Conservation (phyloP, 2,329 filamentous ascomycete species). For the Colletotrichum australisinense region DNA sequence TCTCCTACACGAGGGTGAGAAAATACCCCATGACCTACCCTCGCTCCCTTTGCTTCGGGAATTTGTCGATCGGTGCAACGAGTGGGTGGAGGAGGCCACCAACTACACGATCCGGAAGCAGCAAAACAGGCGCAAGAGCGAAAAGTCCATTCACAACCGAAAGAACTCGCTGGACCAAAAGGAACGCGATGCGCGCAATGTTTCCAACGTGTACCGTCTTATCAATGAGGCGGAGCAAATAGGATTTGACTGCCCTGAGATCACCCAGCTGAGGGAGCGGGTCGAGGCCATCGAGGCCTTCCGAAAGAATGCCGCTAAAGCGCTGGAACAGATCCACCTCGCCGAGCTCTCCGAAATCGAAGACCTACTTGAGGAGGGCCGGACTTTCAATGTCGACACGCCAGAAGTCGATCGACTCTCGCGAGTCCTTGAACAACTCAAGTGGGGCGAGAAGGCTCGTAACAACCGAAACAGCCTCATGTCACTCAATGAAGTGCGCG, state of each 20-base stretch:
- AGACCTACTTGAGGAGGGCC: constrained; percentile 89
- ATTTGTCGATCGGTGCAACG: constrained; percentile 96
- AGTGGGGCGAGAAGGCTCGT: constrained; percentile 86
- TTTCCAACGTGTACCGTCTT: constrained; percentile 88
- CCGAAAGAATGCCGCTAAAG: constrained; percentile 78
- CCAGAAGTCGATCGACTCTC: constrained; percentile 88
- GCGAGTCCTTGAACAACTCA: constrained; percentile 83
- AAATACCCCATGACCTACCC: constrained; percentile 89
- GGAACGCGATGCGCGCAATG: constrained; percentile 87
- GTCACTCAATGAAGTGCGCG: constrained; percentile 81
- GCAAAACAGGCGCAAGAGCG: constrained; percentile 95
- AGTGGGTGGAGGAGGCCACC: constrained; percentile 97
- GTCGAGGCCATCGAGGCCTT: constrained; percentile 87
- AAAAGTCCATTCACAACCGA: constrained; percentile 84
- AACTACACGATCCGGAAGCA: constrained; percentile 98
- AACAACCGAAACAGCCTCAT: constrained; percentile 72
- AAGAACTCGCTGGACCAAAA: constrained; percentile 74
- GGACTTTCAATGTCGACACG: constrained; percentile 90
- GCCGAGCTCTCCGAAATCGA: constrained; percentile 82
- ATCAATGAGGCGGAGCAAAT: constrained; percentile 86
- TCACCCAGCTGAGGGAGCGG: constrained; percentile 85
- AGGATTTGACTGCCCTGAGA: constrained; percentile 94
- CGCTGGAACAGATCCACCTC: constrained; percentile 73
- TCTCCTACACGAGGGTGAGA: constrained; percentile 92
- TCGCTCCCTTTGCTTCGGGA: constrained; percentile 84